Conservation (phyloP, 352 stramenopile genomes). For the Phytopythium mirpurense region DNA sequence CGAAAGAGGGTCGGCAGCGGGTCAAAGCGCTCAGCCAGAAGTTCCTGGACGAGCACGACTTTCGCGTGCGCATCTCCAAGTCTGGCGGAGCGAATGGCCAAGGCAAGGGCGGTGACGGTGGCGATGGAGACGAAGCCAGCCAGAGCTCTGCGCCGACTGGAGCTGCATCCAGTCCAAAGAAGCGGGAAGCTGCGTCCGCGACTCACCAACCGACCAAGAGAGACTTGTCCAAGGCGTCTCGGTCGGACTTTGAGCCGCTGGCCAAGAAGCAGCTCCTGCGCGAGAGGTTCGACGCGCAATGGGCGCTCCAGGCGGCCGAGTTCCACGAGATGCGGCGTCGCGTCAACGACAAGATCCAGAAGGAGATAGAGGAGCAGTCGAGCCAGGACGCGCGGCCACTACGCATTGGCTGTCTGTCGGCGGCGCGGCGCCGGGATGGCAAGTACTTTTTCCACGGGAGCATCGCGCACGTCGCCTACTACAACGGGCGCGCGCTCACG, state of each 20-base stretch:
- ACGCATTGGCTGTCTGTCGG: constrained; percentile 72
- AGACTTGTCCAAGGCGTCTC: constrained; percentile 54
- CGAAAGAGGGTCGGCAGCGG: constrained; percentile 67
- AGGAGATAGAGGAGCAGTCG: constrained; percentile 61
- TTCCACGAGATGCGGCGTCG: constrained; percentile 72
- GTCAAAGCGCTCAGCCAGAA: constrained; percentile 60
- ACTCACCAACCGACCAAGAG: constrained; percentile 32
- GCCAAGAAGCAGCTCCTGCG: constrained; percentile 81
- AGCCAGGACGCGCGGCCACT: constrained; percentile 50
- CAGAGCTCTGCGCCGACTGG: background rate
- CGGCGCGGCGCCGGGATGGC: constrained; percentile 47
- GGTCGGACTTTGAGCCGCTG: constrained; percentile 66
- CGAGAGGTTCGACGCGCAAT: constrained; percentile 62
- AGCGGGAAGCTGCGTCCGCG: background rate
- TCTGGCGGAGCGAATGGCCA: constrained; percentile 8
- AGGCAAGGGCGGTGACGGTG: background rate
- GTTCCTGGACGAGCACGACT: constrained; percentile 80
- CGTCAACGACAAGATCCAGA: constrained; percentile 62
- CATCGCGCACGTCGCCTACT: constrained; percentile 85
- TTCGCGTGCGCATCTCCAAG: constrained; percentile 66
- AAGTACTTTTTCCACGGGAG: constrained; percentile 85
- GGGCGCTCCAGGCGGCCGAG: constrained; percentile 39
- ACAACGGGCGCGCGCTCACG: constrained; percentile 47
- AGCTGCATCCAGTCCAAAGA: background rate
- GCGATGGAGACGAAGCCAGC: constrained; percentile 2